Evolutionary conservation across 129 eudicot species (phyloP).

Genomic region (Glebionis coronaria): DNA sequence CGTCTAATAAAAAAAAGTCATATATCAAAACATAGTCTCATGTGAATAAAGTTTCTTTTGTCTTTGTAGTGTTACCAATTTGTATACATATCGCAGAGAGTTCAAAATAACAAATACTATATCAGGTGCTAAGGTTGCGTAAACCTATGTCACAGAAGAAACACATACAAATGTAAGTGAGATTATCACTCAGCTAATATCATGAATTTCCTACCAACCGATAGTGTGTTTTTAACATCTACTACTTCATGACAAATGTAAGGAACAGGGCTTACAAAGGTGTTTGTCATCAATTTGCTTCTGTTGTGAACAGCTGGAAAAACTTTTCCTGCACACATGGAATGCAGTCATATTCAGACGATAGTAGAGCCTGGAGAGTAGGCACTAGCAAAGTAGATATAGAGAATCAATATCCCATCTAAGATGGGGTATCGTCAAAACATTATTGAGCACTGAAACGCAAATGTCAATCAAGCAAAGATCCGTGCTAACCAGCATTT

Average conservation of each 20-base stretch:
- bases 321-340: too few relatives aligned
- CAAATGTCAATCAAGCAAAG: neutral
- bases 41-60: too few relatives aligned
- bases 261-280: slow-evolving; percentile 48
- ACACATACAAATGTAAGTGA: too few relatives aligned
- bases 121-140: too few relatives aligned
- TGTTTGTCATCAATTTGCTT: slow-evolving; percentile 55
- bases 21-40: neutral
- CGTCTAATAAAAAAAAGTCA: neutral
- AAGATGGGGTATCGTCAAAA: neutral
- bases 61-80: too few relatives aligned
- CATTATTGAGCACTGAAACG: neutral
- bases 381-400: neutral
- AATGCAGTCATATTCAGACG: too few relatives aligned
- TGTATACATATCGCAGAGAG: too few relatives aligned
- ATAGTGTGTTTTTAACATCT: too few relatives aligned
- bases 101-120: too few relatives aligned
- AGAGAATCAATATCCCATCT: neutral
- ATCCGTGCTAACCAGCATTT: neutral
- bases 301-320: slow-evolving; percentile 62
- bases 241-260: neutral
- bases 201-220: too few relatives aligned
- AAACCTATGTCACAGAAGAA: too few relatives aligned
- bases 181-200: too few relatives aligned
- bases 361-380: neutral